Base-by-base conservation (phyloP, 495 filamentous ascomycete species). In the Podospora didyma region DNA sequence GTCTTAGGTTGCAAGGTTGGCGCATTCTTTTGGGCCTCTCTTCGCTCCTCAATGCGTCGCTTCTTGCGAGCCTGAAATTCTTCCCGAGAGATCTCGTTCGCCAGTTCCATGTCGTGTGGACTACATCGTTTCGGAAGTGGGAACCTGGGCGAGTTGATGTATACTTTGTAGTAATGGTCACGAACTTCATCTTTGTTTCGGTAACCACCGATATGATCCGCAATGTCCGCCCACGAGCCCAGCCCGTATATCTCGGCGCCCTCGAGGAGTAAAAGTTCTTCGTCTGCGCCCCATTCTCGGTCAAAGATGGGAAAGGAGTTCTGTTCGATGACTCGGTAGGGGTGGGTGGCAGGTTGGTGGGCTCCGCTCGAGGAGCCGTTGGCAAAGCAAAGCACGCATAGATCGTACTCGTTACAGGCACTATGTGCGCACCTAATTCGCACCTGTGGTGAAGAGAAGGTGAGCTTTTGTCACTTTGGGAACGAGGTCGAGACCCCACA, bases 181-280 rank as follows among this genome's bases (percentile, higher is more conserved):
- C 89, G 80, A 19, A 97, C 95, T 67, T 99, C 94, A 58, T 97
- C 93, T 69, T 96, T 99, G 55, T 82, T 85, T 45, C 94, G 86
- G 62, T 88, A 97, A 17, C 94, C 94, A 16, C 94, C 94, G 56
- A 99, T 97, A 68, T 99, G 94, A 65, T 99, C 92, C 34, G 94
- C 92, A 51, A 99, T 92, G 66, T 99, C 94, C 20, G 91, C 90
- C 94, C 94, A 99, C 5, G 92, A 96, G 7, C 94, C 94, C 46
- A 99, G 76, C 0, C 94, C 94, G 68, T 99, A 99, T 55, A 89
- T 96, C 69, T 99, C 95, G n/a, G 90, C 90, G 16, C 94, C 94
- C 72, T 99, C 95, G 21, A 99, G 74, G 41, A 99, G 76, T 9
- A 96, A 73, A 16, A 97, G 74, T 71, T 99, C 94, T 67, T 99